Percentiles rank a stretch among this genome's conserved stretches.
These are phyloP conservation scores for Podosphaera xanthii DNA, from an alignment of 2,329 filamentous ascomycete species.

Conservation along the genomic window DNA sequence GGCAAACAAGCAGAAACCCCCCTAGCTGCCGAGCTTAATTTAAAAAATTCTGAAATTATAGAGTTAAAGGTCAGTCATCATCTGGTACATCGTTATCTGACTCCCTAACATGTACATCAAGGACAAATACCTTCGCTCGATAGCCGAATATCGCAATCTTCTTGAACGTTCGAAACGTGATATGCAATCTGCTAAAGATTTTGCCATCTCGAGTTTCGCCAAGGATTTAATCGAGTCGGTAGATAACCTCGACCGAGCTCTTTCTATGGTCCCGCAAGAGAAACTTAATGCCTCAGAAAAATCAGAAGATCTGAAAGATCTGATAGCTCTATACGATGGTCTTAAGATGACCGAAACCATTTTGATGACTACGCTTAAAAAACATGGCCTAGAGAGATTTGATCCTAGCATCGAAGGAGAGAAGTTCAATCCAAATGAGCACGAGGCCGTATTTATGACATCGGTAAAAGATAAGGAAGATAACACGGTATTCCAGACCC, in stretches of 20 bases:
- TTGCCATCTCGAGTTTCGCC: slow-evolving; percentile 84
- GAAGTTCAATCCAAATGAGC: slow-evolving; percentile 88
- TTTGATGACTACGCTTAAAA: slow-evolving; percentile 68
- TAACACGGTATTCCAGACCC: slow-evolving; percentile 71
- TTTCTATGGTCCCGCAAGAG: slow-evolving; percentile 53
- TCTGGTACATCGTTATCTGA: neutral
- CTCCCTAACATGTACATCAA: slow-evolving; percentile 18
- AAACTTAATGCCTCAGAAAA: slow-evolving; percentile 35
- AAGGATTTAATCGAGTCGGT: slow-evolving; percentile 86
- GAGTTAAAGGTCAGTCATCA: slow-evolving; percentile 55
- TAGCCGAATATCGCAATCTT: slow-evolving; percentile 95
- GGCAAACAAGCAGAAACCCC: slow-evolving; percentile 16
- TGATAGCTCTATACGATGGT: slow-evolving; percentile 63
- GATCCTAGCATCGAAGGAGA: slow-evolving; percentile 48
- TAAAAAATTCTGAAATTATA: slow-evolving; percentile 46
- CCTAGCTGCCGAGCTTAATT: slow-evolving; percentile 43
- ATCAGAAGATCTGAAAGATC: slow-evolving; percentile 39
- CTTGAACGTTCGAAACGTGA: slow-evolving; percentile 88
- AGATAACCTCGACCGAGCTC: slow-evolving; percentile 90
- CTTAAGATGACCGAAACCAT: slow-evolving; percentile 89
- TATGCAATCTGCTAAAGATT: slow-evolving; percentile 67
- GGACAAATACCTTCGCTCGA: slow-evolving; percentile 85
- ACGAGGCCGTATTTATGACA: slow-evolving; percentile 91
- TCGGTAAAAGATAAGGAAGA: slow-evolving; percentile 74
- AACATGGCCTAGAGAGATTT: slow-evolving; percentile 82